Evolutionary conservation across 2,329 filamentous ascomycete species (phyloP), one percentile per base, ranked within the genome.

Genomic region (Penicillium concentricum): DNA sequence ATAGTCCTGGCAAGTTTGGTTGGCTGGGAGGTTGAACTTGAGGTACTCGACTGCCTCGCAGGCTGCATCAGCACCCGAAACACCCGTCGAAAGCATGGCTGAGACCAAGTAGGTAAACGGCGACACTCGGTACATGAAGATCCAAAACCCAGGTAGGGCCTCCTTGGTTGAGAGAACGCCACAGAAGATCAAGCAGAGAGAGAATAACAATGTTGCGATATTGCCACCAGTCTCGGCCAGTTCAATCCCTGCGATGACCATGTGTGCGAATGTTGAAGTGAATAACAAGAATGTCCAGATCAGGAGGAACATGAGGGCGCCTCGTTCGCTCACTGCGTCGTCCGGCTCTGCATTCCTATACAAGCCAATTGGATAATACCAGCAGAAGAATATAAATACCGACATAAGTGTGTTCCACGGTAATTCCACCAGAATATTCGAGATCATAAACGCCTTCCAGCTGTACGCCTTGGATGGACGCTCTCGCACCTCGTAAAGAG

Each of bases 151-250:
- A 8, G 54, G 54, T 7, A 57, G 32, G 9, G 41, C 50, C 12
- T 45, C 42, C n/a, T 30, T 30, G 12, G 26, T 30, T 9, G 53
- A n/a, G 15, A 37, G 45, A 22, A 52, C 41, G 7, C 50, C 50
- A 3, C 87, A 90, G 81, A 92, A 93, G 66, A 91, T 84, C 51
- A 92, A 79, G 58, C 82, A 86, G 53, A 93, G 79, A 35, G 83
- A 86, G 77, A 93, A 92, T 65, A 89, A 76, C 57, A 93, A 71
- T 61, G 91, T 90, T 66, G 88, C 89, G 59, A 94, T 79, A 73
- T 91, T 91, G 51, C 86, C 88, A 56, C 86, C 90, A 0, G 84
- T 87, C 73, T 92, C 89, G 18, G 90, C 89, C 28, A 84, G 84
- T 54, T 85, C 86, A 35, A 92, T 79, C 2, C 84, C 87, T 1